These are phyloP conservation scores for Colletotrichum euphorbiae DNA, from an alignment of 2,329 filamentous ascomycete genomes.

Conservation along the genomic window DNA sequence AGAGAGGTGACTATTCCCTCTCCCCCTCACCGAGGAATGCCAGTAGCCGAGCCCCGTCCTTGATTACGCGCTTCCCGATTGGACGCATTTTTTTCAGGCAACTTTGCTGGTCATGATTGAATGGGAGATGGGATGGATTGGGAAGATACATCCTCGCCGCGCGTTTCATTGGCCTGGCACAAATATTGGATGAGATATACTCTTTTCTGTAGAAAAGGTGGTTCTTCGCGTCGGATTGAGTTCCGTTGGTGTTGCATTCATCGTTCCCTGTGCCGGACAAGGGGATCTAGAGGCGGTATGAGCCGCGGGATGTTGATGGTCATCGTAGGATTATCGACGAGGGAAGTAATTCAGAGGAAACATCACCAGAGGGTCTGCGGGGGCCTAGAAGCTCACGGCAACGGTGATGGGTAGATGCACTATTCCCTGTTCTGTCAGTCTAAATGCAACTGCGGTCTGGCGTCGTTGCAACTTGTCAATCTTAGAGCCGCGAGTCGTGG, in stretches of 20 bases:
- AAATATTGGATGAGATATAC: neutral
- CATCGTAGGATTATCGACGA: neutral
- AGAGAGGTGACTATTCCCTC: too few relatives aligned
- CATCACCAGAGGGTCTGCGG: too few relatives aligned
- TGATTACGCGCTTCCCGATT: neutral
- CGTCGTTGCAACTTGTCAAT: neutral
- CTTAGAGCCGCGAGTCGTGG: neutral
- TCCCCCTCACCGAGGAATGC: too few relatives aligned
- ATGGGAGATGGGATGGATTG: slow-evolving; percentile 4
- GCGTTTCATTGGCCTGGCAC: slow-evolving; percentile 2
- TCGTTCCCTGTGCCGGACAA: neutral
- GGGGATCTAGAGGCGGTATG: neutral
- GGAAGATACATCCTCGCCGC: neutral
- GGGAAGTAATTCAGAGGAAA: too few relatives aligned
- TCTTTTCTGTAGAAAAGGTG: neutral
- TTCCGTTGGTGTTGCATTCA: slow-evolving; percentile 26
- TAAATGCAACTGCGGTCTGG: slow-evolving; percentile 5
- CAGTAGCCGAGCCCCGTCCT: too few relatives aligned
- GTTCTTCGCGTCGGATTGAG: slow-evolving; percentile 18
- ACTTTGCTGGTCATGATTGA: neutral
- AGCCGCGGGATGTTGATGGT: too few relatives aligned
- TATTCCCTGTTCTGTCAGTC: neutral
- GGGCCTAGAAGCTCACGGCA: too few relatives aligned
- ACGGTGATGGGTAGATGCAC: too few relatives aligned
- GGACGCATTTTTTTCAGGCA: neutral